A percentile compares a stretch with the other conserved stretches of the same genome.
Conservation (phyloP, 108 stramenopile genomes). For the Tribonema minus region DNA sequence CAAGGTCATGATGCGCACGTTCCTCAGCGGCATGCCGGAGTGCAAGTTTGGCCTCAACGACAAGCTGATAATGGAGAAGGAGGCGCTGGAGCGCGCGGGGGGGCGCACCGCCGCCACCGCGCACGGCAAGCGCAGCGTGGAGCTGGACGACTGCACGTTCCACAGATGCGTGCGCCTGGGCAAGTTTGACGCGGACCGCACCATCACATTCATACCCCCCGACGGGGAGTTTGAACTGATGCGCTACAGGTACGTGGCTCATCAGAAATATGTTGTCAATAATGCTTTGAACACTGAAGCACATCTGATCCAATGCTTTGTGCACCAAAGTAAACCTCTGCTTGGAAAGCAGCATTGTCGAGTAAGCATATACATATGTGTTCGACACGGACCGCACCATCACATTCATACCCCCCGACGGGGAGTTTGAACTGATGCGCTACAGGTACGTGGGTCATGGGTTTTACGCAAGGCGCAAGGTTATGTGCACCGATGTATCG, state of each 20-base stretch:
- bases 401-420: conserved; percentile 99
- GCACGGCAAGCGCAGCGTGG: conserved; percentile 74
- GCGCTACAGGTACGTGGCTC: conserved; percentile 55
- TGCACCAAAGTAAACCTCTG: background rate
- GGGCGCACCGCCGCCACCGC: background rate
- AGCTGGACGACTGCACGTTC: conserved; percentile 98
- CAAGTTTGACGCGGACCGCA: conserved; percentile 97
- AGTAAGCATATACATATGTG: background rate
- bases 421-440: conserved; percentile 98
- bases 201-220: conserved; percentile 98
- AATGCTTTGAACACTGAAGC: background rate
- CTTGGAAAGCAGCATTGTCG: background rate
- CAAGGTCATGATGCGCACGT: conserved; percentile 93
- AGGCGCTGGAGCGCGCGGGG: conserved; percentile 67
- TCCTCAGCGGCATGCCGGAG: conserved; percentile 73
- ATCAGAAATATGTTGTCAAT: background rate
- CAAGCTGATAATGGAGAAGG: conserved; percentile 95
- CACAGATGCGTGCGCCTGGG: conserved; percentile 67
- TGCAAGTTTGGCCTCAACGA: conserved; percentile 91
- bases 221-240: conserved; percentile 99
- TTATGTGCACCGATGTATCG: too few relatives aligned
- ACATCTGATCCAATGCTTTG: background rate
- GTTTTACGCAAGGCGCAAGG: background rate
- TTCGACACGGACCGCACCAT: conserved; percentile 18
- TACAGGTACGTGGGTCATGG: conserved; percentile 22